Percentiles rank a stretch among this genome's conserved stretches.
phyloP scores from a whole-genome alignment of 306 rosid species.

The Quercus engelmannii region DNA sequence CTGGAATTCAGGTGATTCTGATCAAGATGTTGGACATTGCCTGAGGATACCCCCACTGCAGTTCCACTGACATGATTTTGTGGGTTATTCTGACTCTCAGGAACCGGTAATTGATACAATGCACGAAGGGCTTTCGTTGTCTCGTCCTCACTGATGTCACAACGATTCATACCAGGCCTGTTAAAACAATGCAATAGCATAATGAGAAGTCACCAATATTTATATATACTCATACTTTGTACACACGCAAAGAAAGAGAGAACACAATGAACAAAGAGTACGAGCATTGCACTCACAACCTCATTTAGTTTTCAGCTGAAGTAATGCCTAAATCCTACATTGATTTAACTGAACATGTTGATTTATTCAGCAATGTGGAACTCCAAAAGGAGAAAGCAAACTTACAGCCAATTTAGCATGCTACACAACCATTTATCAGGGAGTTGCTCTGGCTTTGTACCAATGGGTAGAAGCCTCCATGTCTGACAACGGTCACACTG shows the following conservation, averaged over 20 bases:
- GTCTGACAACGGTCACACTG: slow-evolving; percentile 67
- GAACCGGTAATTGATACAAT: slow-evolving; percentile 46
- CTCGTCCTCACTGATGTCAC: slow-evolving; percentile 68
- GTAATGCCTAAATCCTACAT: slow-evolving; percentile 5
- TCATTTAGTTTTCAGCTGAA: slow-evolving; percentile 15
- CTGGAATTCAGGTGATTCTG: slow-evolving; percentile 25
- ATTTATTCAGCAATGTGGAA: slow-evolving; percentile 17
- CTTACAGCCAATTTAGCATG: slow-evolving; percentile 96
- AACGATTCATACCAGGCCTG: slow-evolving; percentile 81
- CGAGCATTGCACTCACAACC: background rate
- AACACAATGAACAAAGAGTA: background rate
- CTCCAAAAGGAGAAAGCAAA: slow-evolving; percentile 33
- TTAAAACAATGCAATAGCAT: slow-evolving; percentile 26
- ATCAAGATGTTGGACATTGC: slow-evolving; percentile 33
- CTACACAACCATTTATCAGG: slow-evolving; percentile 88
- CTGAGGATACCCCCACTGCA: slow-evolving; percentile 28
- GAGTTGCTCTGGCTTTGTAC: slow-evolving; percentile 58
- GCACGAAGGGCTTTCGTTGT: slow-evolving; percentile 56
- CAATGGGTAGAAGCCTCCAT: slow-evolving; percentile 84
- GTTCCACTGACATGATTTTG: slow-evolving; percentile 39
- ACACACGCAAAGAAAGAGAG: background rate
- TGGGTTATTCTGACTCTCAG: slow-evolving; percentile 40
- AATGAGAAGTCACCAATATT: slow-evolving; percentile 19
- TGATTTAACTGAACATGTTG: slow-evolving; percentile 5
- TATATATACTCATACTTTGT: background rate